Conservation (phyloP, 2,329 filamentous ascomycete species). For the Aureobasidium sp. region DNA sequence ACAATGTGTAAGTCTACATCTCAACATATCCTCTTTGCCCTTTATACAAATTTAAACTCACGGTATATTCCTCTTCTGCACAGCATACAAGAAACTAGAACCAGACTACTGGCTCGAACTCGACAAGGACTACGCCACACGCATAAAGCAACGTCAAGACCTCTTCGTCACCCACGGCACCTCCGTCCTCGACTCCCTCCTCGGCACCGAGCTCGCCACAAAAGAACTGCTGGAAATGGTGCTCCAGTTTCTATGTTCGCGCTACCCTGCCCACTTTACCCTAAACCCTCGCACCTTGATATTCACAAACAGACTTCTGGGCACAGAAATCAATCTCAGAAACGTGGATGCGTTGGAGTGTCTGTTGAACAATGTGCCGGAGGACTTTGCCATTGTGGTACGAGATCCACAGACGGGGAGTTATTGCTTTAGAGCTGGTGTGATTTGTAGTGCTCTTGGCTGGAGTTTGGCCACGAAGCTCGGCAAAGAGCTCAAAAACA, state of each 20-base stretch:
- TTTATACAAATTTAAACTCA: background rate
- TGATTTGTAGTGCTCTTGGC: slow-evolving; percentile 72
- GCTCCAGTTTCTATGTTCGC: slow-evolving; percentile 67
- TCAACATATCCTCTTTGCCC: background rate
- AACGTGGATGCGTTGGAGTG: slow-evolving; percentile 60
- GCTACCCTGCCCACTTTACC: slow-evolving; percentile 70
- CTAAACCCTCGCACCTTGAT: slow-evolving; percentile 48
- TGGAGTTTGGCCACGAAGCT: slow-evolving; percentile 75
- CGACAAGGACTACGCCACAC: slow-evolving; percentile 61
- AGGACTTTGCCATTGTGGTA: slow-evolving; percentile 74
- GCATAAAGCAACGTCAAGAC: slow-evolving; percentile 61
- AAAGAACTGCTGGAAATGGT: slow-evolving; percentile 86
- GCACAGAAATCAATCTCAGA: slow-evolving; percentile 54
- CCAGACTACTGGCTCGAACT: slow-evolving; percentile 86
- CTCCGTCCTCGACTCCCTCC: slow-evolving; percentile 59
- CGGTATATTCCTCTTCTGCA: background rate
- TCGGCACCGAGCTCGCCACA: slow-evolving; percentile 70
- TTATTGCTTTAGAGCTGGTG: slow-evolving; percentile 68
- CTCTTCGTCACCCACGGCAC: slow-evolving; percentile 59
- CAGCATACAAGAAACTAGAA: slow-evolving; percentile 72
- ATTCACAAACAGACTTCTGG: slow-evolving; percentile 64
- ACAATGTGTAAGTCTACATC: slow-evolving; percentile 69
- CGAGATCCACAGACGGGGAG: slow-evolving; percentile 63
- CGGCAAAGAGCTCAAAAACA: slow-evolving; percentile 60
- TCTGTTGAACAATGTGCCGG: slow-evolving; percentile 70